Evolutionary conservation across 192 early-diverging fungal species (phyloP).

Genomic region (Haplosporangium gracile): DNA sequence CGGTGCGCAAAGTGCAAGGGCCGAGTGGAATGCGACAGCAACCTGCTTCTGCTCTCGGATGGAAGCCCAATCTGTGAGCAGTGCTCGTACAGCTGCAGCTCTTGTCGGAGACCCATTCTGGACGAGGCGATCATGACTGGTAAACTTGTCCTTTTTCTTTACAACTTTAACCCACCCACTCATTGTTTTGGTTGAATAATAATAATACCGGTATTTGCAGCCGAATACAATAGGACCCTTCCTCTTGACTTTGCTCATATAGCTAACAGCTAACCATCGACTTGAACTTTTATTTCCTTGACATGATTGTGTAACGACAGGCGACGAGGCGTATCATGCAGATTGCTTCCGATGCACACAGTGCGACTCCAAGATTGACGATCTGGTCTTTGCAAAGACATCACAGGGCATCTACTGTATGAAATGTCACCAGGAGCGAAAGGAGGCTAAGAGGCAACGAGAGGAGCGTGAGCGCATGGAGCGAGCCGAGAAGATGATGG

Average conservation of each 20-base stretch:
- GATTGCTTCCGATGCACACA: conserved; percentile 85
- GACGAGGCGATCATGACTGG: conserved; percentile 91
- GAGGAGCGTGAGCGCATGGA: conserved; percentile 63
- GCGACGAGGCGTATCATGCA: conserved; percentile 83
- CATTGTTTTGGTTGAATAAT: neutral
- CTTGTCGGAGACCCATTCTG: conserved; percentile 79
- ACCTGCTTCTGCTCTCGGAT: conserved; percentile 79
- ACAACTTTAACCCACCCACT: neutral
- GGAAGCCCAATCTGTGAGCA: conserved; percentile 89
- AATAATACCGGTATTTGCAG: neutral
- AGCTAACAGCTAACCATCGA: neutral
- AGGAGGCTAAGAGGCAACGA: conserved; percentile 73
- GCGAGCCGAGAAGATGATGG: conserved; percentile 26
- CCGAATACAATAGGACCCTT: neutral
- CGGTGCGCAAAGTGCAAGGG: conserved; percentile 81
- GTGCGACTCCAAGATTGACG: conserved; percentile 80
- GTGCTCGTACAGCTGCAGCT: conserved; percentile 82
- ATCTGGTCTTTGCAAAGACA: conserved; percentile 85
- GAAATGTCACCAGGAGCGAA: conserved; percentile 75
- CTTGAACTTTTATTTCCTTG: neutral
- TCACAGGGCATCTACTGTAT: conserved; percentile 86
- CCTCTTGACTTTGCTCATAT: neutral
- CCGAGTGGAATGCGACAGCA: conserved; percentile 81
- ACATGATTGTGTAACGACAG: conserved; percentile 39
- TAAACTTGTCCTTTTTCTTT: conserved; percentile 33